Evolutionary conservation across 371 early-diverging fungal species (phyloP).

Genomic region (Funneliformis caledonium): DNA sequence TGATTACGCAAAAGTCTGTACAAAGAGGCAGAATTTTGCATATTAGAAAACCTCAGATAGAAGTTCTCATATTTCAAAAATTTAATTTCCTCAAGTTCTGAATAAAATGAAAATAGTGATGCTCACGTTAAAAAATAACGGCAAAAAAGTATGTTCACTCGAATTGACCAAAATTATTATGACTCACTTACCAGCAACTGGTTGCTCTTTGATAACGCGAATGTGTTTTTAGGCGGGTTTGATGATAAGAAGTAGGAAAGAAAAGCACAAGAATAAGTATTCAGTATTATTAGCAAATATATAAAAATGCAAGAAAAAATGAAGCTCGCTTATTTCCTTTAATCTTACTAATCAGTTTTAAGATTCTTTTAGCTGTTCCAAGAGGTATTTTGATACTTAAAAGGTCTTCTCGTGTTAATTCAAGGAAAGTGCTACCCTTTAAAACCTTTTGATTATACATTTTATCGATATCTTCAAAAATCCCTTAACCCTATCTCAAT

Average conservation of each 20-base stretch:
- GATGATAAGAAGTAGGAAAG: constrained; percentile 36
- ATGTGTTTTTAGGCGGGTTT: neutral
- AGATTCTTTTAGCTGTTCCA: neutral
- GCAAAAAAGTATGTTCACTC: constrained; percentile 19
- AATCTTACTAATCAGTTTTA: constrained; percentile 17
- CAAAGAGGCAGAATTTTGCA: constrained; percentile 5
- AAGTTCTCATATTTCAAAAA: neutral
- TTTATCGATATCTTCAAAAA: neutral
- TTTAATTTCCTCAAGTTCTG: neutral
- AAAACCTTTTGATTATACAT: constrained; percentile 12
- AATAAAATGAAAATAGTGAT: constrained; percentile 30
- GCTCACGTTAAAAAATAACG: constrained; percentile 16
- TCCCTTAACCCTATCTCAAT: no score
- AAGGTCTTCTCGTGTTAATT: neutral
- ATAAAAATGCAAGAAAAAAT: no score
- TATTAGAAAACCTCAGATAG: neutral
- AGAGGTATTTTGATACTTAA: constrained; percentile 7
- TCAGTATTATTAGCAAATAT: constrained; percentile 14
- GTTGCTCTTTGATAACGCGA: constrained; percentile 14
- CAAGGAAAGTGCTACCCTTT: neutral
- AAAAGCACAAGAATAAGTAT: constrained; percentile 39
- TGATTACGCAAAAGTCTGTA: neutral
- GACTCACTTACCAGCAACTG: neutral
- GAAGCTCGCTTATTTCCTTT: constrained; percentile 15
- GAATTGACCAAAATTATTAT: constrained; percentile 10